These are phyloP conservation scores for Diaporthe helianthi DNA, from an alignment of 2,329 filamentous ascomycete species.

Conservation along the genomic window DNA sequence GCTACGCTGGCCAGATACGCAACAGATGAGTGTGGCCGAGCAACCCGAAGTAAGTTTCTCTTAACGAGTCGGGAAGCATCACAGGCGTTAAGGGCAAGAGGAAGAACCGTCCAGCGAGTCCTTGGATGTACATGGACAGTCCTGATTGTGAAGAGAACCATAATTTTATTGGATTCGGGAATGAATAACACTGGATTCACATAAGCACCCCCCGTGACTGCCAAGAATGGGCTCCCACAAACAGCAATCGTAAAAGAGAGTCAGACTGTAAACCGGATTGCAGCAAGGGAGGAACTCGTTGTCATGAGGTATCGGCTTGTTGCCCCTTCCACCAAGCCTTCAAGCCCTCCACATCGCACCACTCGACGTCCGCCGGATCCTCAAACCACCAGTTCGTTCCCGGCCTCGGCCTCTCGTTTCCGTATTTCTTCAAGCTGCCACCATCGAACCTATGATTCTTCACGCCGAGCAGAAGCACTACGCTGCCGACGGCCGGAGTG, in stretches of 20 bases:
- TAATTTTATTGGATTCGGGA: no score
- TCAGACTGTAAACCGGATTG: not conserved
- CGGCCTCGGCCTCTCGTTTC: slow-evolving; percentile 43
- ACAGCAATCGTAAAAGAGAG: no score
- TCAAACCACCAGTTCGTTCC: slow-evolving; percentile 58
- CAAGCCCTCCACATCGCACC: slow-evolving; percentile 57
- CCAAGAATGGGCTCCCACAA: not conserved
- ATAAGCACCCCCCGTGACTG: not conserved
- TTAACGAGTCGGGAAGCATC: not conserved
- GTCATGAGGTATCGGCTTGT: not conserved
- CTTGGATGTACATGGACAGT: not conserved
- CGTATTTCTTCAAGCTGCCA: slow-evolving; percentile 52
- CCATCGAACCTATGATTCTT: slow-evolving; percentile 65
- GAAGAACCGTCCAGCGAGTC: not conserved
- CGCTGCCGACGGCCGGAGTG: slow-evolving; percentile 53
- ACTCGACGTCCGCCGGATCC: slow-evolving; percentile 52
- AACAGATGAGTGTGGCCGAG: not conserved
- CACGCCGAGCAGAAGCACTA: slow-evolving; percentile 59
- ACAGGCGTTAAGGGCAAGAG: not conserved
- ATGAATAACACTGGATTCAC: no score
- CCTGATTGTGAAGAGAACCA: no score
- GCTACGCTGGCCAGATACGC: not conserved
- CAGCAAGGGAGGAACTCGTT: not conserved
- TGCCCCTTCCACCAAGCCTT: slow-evolving; percentile 52
- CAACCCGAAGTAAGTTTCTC: not conserved